These are phyloP conservation scores for Malus orientalis DNA, from an alignment of 306 rosid genomes.

Conservation along the genomic window DNA sequence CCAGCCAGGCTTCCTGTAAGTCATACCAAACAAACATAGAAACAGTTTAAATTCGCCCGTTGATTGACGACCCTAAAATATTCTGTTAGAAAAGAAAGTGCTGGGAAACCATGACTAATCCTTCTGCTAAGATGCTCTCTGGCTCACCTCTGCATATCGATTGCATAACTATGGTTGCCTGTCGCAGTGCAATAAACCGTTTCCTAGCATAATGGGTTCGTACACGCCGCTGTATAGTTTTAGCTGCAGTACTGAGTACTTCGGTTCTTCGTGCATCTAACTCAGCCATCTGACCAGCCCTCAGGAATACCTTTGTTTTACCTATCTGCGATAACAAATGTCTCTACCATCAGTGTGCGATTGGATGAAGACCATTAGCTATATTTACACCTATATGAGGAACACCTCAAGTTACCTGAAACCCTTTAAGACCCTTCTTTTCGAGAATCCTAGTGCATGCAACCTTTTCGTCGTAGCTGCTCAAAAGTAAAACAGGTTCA, in stretches of 20 bases:
- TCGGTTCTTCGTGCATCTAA: conserved; percentile 84
- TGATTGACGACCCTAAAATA: not conserved
- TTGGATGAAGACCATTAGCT: conserved; percentile 6
- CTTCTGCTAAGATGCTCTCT: no score
- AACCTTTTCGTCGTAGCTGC: conserved; percentile 71
- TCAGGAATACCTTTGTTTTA: conserved; percentile 82
- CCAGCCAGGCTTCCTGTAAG: conserved; percentile 75
- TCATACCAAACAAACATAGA: conserved; percentile 10
- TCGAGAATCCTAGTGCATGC: conserved; percentile 72
- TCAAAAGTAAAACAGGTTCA: conserved; percentile 19
- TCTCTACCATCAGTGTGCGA: conserved; percentile 11
- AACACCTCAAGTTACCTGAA: conserved; percentile 65
- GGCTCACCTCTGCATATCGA: conserved; percentile 81
- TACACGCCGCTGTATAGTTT: conserved; percentile 70
- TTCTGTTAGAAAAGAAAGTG: not conserved
- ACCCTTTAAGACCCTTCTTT: conserved; percentile 81
- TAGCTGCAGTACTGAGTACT: conserved; percentile 78
- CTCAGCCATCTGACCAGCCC: conserved; percentile 99
- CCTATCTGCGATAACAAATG: conserved; percentile 65
- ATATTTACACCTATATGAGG: not conserved
- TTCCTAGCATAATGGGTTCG: conserved; percentile 74
- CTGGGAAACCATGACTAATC: not conserved
- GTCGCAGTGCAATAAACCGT: conserved; percentile 69
- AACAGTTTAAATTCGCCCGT: not conserved
- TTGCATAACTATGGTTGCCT: conserved; percentile 59